Percentiles rank a stretch among this genome's conserved stretches.
These are phyloP conservation scores for Hyphodiscus sp. DNA, from an alignment of 2,329 filamentous ascomycete species.

Conservation along the genomic window DNA sequence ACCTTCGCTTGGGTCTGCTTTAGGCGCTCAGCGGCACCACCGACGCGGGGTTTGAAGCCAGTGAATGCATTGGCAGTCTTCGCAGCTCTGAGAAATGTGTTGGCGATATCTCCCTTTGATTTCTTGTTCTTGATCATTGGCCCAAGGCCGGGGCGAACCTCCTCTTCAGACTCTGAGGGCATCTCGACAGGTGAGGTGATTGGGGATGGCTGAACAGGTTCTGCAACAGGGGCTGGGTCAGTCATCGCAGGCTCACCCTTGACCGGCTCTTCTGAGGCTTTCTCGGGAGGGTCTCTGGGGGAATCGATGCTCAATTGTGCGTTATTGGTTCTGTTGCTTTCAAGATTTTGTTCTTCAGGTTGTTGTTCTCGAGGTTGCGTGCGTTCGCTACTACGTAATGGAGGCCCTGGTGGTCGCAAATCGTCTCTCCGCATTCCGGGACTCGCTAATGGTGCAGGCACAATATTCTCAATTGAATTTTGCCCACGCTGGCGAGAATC, in stretches of 20 bases:
- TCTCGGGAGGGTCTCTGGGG: background rate
- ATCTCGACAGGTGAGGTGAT: constrained; percentile 3
- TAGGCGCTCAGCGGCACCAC: constrained; percentile 77
- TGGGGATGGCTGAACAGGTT: constrained; percentile 4
- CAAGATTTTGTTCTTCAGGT: constrained; percentile 15
- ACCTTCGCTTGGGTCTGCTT: constrained; percentile 46
- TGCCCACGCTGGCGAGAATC: constrained; percentile 26
- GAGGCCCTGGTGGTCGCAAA: constrained; percentile 26
- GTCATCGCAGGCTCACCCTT: background rate
- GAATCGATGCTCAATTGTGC: background rate
- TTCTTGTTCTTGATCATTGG: constrained; percentile 90
- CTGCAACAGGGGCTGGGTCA: constrained; percentile 2
- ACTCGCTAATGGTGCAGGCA: constrained; percentile 32
- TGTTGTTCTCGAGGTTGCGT: constrained; percentile 16
- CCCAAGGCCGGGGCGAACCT: constrained; percentile 67
- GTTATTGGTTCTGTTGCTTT: constrained; percentile 6
- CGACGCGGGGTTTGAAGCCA: constrained; percentile 79
- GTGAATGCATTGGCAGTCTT: constrained; percentile 51
- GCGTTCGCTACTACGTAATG: constrained; percentile 29
- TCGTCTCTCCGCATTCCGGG: constrained; percentile 31
- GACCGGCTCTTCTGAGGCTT: constrained; percentile 1
- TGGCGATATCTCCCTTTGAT: constrained; percentile 66
- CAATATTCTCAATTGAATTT: constrained; percentile 25
- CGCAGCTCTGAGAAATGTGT: constrained; percentile 73
- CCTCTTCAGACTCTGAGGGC: constrained; percentile 19